Base-by-base conservation (phyloP, 495 filamentous ascomycete genomes). In the Annulohypoxylon stygium region DNA sequence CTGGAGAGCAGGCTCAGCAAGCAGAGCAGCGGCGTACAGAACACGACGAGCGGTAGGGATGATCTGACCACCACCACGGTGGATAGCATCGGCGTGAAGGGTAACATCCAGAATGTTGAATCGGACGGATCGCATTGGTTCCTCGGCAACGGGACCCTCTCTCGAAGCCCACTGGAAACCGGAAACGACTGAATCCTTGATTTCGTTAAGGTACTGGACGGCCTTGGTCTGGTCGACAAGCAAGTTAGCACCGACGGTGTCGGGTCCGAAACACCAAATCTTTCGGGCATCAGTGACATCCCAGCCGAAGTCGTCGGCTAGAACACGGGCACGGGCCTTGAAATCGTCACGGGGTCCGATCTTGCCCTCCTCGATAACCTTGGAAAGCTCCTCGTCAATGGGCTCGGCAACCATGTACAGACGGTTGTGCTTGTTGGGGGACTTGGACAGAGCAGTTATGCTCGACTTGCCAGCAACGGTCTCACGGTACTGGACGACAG, bases 381-480 rank as follows among this genome's bases (percentile, higher is more conserved):
- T 90, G 69, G 92, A 87, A 60, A 98, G 91, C 70, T 98, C 96
- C 87, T 99, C 96, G 9, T 87, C 90, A 47, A 99, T 85, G 67
- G 96, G 97, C 84, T 93, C 82, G 68, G 96, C 96, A 79, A 88
- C 90, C 81, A 99, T 88, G 88, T 98, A 99, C 16, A 99, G 89
- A 91, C 96, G 94, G 87, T 99, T 99, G 92, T 99, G 96, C 93
- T 99, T 99, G 90, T 99, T 99, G 84, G 96, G 96, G 10, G 96
- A 99, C 89, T 99, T 99, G 79, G 96, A 99, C 69, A 99, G 88
- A 65, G 96, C 96, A 80, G 94, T 97, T 74, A 98, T 98, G 87
- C 90, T 93, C 59, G 95, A 97, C 70, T 84, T 85, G 70, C 58
- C 89, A 72, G 84, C 83, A 76, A 99, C 96, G 66, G 95, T 96